These are phyloP conservation scores for Fomitopsis palustris DNA, from an alignment of 1,284 basidiomycete genomes.

Conservation along the genomic window DNA sequence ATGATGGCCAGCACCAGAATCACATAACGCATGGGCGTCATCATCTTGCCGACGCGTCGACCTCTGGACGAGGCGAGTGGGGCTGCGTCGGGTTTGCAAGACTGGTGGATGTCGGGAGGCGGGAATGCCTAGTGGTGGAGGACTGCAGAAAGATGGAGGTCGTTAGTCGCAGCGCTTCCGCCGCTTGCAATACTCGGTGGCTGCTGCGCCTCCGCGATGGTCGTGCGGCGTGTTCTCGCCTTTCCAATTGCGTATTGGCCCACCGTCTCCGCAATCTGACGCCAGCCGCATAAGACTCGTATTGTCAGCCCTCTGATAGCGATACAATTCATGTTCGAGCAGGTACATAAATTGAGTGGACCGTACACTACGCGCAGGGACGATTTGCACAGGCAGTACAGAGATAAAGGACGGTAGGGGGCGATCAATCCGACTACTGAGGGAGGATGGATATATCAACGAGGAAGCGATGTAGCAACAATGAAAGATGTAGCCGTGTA, in stretches of 20 bases:
- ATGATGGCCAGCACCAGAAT: slow-evolving; percentile 63
- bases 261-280: background rate
- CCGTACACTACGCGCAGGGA: slow-evolving; percentile 4
- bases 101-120: background rate
- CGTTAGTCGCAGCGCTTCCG: background rate
- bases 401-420: slow-evolving; percentile 7
- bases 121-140: background rate
- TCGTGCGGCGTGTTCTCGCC: background rate
- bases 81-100: background rate
- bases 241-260: background rate
- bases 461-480: background rate
- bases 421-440: slow-evolving; percentile 8
- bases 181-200: background rate
- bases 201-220: background rate
- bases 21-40: slow-evolving; percentile 74
- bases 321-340: background rate
- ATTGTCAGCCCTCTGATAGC: background rate
- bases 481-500: slow-evolving; percentile 3
- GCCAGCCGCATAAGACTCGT: background rate
- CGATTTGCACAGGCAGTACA: slow-evolving; percentile 12
- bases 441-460: slow-evolving; percentile 4
- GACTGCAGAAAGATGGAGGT: background rate
- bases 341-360: slow-evolving; percentile 12
- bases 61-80: background rate
- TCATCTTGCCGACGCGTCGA: slow-evolving; percentile 47